Evolutionary conservation across 2,329 filamentous ascomycete species (phyloP), one percentile per base, ranked within the genome.

Genomic region (Ceratocystis papillata): DNA sequence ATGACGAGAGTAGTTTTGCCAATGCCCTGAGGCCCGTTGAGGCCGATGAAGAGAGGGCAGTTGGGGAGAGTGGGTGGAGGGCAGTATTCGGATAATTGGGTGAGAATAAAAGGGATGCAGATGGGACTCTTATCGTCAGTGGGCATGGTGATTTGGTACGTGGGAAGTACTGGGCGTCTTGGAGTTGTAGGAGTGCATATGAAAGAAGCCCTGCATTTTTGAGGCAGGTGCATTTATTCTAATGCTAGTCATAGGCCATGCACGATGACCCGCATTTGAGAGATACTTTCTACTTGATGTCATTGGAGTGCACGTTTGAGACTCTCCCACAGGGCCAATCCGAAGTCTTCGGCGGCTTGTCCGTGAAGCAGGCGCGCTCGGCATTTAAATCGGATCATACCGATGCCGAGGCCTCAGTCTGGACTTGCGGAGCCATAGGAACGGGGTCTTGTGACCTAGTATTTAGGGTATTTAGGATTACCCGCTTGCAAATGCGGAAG

Each of bases 1-100:
- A 80, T 80, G 46, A 92, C 91, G 71, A 96, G 82, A 12, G 92
- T 95, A 2, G 92, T 95, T 78, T 97, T 96, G 70, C 93, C 93
- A 46, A 89, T 87, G 68, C 93, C 93, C 77, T 96, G 93, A 33
- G 96, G 85, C 68, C 92, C 93, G 71, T 95, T 96, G 71, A 97
- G 82, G 60, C 91, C 93, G 69, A 96, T 81, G 74, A 96, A 84
- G 75, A 96, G 89, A 33, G 91, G 90, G 22, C 81, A 81, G 71
- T 70, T 65, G 69, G 75, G 73, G 76, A 73, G 68, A 57, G 45
- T 50, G 48, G 45, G 28, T 3, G 64, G 44, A 2, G 63, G 22
- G 10, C 41, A 46, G 46, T 67, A 48, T 62, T 65, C 61, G 64
- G 73, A 67, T 68, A 77, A 77, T 73, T 87, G 82, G 48, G 82